Conservation (phyloP, 306 rosid species). For the Prunus fruticosa region DNA sequence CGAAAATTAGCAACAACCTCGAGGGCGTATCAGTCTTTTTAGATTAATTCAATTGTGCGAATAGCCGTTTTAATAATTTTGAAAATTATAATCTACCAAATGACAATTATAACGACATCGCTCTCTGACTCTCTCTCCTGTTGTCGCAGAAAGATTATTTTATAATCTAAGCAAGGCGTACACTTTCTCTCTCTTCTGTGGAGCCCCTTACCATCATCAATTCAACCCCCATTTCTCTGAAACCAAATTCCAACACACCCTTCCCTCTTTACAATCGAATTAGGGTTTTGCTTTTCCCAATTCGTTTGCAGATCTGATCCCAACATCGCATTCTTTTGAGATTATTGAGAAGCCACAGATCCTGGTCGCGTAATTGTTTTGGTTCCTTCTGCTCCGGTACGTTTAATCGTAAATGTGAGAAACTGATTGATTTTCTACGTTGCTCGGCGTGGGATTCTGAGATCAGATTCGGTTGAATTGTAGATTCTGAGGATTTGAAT, state of each 20-base stretch:
- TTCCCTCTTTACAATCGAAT: conserved; percentile 11
- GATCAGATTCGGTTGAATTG: conserved; percentile 17
- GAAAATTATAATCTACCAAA: conserved; percentile 30
- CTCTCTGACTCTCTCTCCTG: not conserved
- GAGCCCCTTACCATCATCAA: conserved; percentile 33
- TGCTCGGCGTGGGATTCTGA: conserved; percentile 21
- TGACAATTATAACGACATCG: conserved; percentile 2
- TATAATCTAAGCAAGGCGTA: conserved; percentile 19
- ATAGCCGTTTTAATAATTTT: conserved; percentile 52
- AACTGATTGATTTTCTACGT: not conserved
- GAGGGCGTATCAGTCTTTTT: conserved; percentile 23
- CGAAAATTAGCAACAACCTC: not conserved
- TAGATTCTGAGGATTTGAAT: conserved; percentile 40
- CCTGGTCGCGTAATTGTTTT: conserved; percentile 20
- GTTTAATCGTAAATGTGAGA: not conserved
- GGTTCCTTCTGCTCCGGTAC: conserved; percentile 12
- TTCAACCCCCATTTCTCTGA: conserved; percentile 1
- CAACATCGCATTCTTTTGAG: conserved; percentile 5
- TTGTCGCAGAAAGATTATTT: not conserved
- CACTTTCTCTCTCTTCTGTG: conserved; percentile 14
- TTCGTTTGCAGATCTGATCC: conserved; percentile 57
- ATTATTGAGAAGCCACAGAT: conserved; percentile 29
- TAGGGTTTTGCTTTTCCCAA: conserved; percentile 32
- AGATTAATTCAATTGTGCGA: not conserved
- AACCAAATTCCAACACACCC: conserved; percentile 8